Base-by-base conservation (phyloP, 352 stramenopile genomes). In the Pythium periplocum region DNA sequence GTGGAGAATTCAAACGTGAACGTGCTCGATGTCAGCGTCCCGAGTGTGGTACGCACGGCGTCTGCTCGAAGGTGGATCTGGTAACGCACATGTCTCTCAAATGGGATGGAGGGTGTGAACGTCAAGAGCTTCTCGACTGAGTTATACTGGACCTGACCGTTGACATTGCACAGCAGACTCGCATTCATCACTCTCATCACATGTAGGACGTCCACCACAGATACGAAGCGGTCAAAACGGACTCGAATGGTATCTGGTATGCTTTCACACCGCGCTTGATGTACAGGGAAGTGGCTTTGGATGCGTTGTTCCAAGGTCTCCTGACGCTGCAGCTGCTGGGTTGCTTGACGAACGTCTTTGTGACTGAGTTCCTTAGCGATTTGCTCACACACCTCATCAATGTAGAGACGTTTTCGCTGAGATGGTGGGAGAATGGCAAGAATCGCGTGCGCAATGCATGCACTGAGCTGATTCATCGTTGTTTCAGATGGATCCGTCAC, bases 101-200 rank as follows among this genome's bases (percentile, higher is more conserved):
- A 69, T 34, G 66, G 54, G 12, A 78, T 53, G 1, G 66, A 66
- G 10, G 69, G 69, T 7, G 53, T 56, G 44, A 78, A 78, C 33
- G 48, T 47, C 30, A 78, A 17, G 5, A 48, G 26, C 2, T 58
- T 59, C 0, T 60, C 44, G 6, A 46, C 35, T 10, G 32, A 33
- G 0, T 48, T 57, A 12, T 69, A 78, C 6, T 33, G 35, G 30
- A 55, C 48, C 26, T 60, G 41, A 11, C 69, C 66, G 10, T 67
- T 64, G 7, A 75, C 61, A 6, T 12, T 41, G 12, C 53, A 59
- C 6, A 48, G 41, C 36, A 59, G 35, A 2, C 55, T 64, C 31
- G 17, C 12, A 35, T 78, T 73, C 4, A 40, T 56, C 9, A 78
- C 61, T 37, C 71, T 75, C 42, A 78, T 37, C 11, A 53, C 69